A percentile compares a stretch with the other conserved stretches of the same genome.
These are phyloP conservation scores for Aquilaria yunnanensis DNA, from an alignment of 345 rosid species.

Conservation along the genomic window DNA sequence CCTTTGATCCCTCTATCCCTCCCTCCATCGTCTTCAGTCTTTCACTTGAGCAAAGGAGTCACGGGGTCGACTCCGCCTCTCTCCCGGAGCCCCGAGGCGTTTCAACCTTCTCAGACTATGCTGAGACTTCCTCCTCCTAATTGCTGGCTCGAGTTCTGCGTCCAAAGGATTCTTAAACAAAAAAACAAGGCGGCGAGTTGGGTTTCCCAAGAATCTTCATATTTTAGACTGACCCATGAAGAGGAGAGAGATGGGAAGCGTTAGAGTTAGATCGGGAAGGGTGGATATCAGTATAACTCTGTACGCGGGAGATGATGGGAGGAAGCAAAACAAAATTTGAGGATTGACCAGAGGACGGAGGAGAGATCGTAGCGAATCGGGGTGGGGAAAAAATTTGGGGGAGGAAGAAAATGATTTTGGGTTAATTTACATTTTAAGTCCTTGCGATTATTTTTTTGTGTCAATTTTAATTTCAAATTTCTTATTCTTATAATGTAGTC, in stretches of 20 bases:
- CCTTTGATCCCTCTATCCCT: conserved; percentile 17
- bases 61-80: conserved; percentile 57
- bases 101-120: no score
- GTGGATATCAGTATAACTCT: background rate
- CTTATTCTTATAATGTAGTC: no score
- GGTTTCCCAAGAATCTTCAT: conserved; percentile 76
- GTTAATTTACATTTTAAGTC: no score
- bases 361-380: no score
- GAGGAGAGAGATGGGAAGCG: background rate
- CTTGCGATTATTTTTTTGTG: no score
- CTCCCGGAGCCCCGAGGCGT: no score
- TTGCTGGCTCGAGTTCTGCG: conserved; percentile 54
- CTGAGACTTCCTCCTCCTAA: conserved; percentile 20
- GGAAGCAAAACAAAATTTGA: conserved; percentile 9
- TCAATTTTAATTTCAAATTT: no score
- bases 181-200: conserved; percentile 38
- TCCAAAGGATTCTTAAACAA: conserved; percentile 18
- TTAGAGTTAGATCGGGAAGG: conserved; percentile 2
- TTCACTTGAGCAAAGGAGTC: conserved; percentile 83
- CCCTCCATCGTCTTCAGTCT: conserved; percentile 45
- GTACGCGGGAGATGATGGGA: conserved; percentile 27
- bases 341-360: no score
- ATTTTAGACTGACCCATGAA: conserved; percentile 15
- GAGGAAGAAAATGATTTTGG: no score
- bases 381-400: no score